Evolutionary conservation across 352 stramenopile species (phyloP), one percentile per base, ranked within the genome.

Genomic region (Phytophthora agathidicida): DNA sequence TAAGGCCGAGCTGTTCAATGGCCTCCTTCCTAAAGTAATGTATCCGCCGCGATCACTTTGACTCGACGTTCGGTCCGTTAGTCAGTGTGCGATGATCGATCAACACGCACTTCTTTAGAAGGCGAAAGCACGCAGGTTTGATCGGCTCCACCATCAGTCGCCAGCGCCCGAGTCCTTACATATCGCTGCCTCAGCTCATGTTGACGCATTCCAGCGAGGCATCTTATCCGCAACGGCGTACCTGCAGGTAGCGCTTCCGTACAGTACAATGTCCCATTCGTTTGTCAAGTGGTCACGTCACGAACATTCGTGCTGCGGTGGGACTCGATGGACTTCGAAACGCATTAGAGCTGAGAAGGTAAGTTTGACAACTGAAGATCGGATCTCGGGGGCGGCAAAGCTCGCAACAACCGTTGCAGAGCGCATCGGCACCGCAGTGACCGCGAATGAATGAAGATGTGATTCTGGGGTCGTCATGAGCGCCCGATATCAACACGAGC

Each of bases 361-460:
- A 28, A 13, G 35, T 49, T 60, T 53, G 35, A 46, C 36, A 67
- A 68, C 27, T 64, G 53, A 68, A 59, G 59, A 62, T 51, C 42
- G 35, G 33, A 61, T 52, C 22, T 24, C 7, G 19, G 7, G 30
- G 45, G 32, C 22, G 49, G 38, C 56, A 65, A 65, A 65, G 56
- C 56, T 8, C 19, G n/a, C 13, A 44, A 17, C 24, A 38, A 51
- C 24, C 43, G n/a, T 50, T 47, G 44, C 62, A 71, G 50, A 68
- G 62, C 62, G 20, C 49, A 6, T 26, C 27, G 62, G 62, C 62
- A 71, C 62, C 62, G 26, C 43, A 3, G 17, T 45, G 53, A 49
- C 45, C 43, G 32, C 53, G 47, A 46, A 65, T 49, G 38, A 54
- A 65, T 61, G n/a, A n/a, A n/a, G n/a, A n/a, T n/a, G n/a, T n/a